Evolutionary conservation across 257 asterid species (phyloP).

Genomic region (Solanum lycopersicoides): DNA sequence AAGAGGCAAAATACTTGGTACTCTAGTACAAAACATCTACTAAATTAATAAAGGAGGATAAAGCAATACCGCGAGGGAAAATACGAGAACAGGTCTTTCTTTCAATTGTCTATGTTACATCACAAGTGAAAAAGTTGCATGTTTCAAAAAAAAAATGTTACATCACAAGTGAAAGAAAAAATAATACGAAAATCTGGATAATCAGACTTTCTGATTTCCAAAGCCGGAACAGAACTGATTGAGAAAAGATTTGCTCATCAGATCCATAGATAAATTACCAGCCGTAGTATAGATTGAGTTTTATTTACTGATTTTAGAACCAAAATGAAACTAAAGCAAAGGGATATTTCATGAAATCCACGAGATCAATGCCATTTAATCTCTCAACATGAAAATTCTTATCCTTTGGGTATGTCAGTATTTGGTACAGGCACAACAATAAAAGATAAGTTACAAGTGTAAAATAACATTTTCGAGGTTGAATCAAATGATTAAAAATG

Average conservation of each 20-base stretch:
- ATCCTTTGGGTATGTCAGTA: neutral
- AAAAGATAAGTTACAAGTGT: neutral
- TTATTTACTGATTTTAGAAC: neutral
- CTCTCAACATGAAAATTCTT: neutral
- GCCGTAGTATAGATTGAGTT: neutral
- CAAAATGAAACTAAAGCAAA: neutral
- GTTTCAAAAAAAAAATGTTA: too few relatives aligned
- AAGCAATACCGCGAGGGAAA: neutral
- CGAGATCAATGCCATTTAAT: neutral
- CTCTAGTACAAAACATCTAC: neutral
- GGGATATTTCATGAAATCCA: neutral
- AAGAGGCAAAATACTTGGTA: neutral
- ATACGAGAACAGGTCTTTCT: neutral
- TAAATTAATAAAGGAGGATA: neutral
- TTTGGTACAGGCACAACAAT: neutral
- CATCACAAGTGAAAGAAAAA: neutral
- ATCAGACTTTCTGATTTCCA: neutral
- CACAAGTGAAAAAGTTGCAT: neutral
- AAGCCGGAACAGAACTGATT: neutral
- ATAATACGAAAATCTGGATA: neutral
- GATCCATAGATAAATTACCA: neutral
- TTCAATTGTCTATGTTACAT: neutral
- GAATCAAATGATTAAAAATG: neutral
- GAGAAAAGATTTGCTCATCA: neutral
- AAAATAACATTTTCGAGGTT: neutral